Evolutionary conservation across 1,284 basidiomycete genomes (phyloP), one percentile per base, ranked within the genome.

Genomic region (Pholiota adiposa): DNA sequence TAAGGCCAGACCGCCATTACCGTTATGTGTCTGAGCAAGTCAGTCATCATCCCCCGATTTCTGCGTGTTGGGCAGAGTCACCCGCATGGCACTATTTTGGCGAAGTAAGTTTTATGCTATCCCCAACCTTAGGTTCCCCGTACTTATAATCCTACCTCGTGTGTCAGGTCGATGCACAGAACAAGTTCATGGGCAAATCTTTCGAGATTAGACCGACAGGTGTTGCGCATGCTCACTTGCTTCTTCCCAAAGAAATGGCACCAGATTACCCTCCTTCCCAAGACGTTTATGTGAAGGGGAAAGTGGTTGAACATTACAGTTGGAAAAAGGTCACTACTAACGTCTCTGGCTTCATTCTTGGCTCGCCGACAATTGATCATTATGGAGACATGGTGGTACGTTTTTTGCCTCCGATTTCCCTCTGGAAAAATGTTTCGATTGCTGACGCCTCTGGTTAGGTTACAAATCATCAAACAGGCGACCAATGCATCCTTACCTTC

Each of bases 131-230:
- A 2, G 5, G 7, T 29, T 7, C 12, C 29, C 43, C 9, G 31
- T 31, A 18, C 34, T 9, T 60, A 34, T 21, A 14, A 61, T 31
- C 60, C 44, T 23, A 2, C n/a, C n/a, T 5, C 9, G 51, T 34
- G 58, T 21, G 61, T 21, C 58, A 91, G 87, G 92, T 95, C 57
- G 93, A 94, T 67, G 93, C 93, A 6, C 94, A 97, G 73, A 96
- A 95, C 75, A 96, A 90, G 74, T 97, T 97, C 73, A 92, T 94
- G 84, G 97, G 97, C 40, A 94, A 96, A 71, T 94, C 92, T 1
- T 98, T 98, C 69, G 97, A 98, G 79, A 98, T 98, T 68, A 80
- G 94, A 12, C 97, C 97, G 0, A 98, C 96, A 0, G 97, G 97
- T 51, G 83, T 96, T 5, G 97, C 96, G 0, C 97, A 98, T 70